These are phyloP conservation scores for Hortaea werneckii DNA, from an alignment of 2,329 filamentous ascomycete genomes.

Conservation along the genomic window DNA sequence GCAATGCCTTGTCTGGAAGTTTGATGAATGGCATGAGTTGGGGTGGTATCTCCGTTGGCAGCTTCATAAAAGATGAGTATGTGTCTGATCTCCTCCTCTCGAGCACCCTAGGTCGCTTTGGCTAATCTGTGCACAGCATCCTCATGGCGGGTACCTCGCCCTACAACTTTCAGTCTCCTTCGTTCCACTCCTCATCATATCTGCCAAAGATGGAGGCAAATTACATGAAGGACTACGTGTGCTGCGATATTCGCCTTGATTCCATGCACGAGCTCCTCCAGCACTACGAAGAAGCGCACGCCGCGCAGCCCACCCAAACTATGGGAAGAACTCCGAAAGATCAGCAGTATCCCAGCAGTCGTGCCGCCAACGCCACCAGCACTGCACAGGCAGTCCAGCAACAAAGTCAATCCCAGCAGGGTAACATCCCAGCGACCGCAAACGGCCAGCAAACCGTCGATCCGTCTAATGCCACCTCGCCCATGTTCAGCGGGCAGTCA, in stretches of 20 bases:
- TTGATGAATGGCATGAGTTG: conserved; percentile 80
- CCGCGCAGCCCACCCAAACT: conserved; percentile 42
- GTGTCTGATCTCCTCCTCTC: conserved; percentile 31
- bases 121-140: conserved; percentile 47
- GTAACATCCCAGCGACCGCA: conserved; percentile 7
- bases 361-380: conserved; percentile 24
- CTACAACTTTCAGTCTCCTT: conserved; percentile 75
- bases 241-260: conserved; percentile 80
- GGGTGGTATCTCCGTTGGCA: conserved; percentile 91
- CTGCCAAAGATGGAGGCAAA: conserved; percentile 92
- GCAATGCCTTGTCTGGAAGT: conserved; percentile 46
- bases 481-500: conserved; percentile 23
- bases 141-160: conserved; percentile 96
- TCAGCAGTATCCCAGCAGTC: conserved; percentile 25
- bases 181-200: conserved; percentile 92
- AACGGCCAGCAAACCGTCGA: background rate
- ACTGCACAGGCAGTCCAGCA: conserved; percentile 26
- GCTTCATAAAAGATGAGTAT: conserved; percentile 97
- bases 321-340: conserved; percentile 30
- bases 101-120: too few species aligned
- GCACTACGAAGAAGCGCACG: conserved; percentile 93
- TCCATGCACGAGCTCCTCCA: conserved; percentile 91
- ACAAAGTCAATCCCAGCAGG: conserved; percentile 19
- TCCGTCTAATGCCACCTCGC: conserved; percentile 12
- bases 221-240: conserved; percentile 95